phyloP scores from a whole-genome alignment of 2,329 filamentous ascomycete genomes.

The Aciculosporium take region DNA sequence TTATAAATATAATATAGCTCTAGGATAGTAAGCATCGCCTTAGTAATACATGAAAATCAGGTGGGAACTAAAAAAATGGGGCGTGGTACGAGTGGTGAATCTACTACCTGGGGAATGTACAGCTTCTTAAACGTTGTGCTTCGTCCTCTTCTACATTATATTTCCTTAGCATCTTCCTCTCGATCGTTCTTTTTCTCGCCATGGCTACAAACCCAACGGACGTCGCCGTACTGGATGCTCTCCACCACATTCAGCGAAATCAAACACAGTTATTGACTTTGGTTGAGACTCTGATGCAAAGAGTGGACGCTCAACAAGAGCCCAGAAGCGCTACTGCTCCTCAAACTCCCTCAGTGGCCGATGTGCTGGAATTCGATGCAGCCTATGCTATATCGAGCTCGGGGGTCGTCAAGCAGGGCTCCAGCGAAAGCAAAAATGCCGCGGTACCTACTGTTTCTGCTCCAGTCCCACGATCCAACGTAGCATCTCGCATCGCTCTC shows the following conservation, averaged over 20 bases:
- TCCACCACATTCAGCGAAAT: conserved; percentile 27
- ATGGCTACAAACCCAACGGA: conserved; percentile 5
- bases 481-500: conserved; percentile 41
- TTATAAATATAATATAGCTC: too few relatives aligned
- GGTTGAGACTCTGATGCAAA: conserved; percentile 25
- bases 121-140: too few relatives aligned
- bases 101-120: too few relatives aligned
- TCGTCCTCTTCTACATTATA: too few relatives aligned
- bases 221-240: conserved; percentile 13
- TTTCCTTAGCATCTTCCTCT: background rate
- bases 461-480: conserved; percentile 26
- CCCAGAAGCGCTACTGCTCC: conserved; percentile 5
- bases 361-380: background rate
- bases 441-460: conserved; percentile 6
- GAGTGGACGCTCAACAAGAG: conserved; percentile 10
- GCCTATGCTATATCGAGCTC: background rate
- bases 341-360: background rate
- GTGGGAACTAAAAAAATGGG: too few relatives aligned
- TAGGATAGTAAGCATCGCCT: too few relatives aligned
- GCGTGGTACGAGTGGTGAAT: too few relatives aligned
- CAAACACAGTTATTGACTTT: conserved; percentile 27
- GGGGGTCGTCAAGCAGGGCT: background rate
- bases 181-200: too few relatives aligned
- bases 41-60: too few relatives aligned
- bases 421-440: background rate